Evolutionary conservation across 208 protist species (phyloP).

Genomic region (Phytomonas francai): DNA sequence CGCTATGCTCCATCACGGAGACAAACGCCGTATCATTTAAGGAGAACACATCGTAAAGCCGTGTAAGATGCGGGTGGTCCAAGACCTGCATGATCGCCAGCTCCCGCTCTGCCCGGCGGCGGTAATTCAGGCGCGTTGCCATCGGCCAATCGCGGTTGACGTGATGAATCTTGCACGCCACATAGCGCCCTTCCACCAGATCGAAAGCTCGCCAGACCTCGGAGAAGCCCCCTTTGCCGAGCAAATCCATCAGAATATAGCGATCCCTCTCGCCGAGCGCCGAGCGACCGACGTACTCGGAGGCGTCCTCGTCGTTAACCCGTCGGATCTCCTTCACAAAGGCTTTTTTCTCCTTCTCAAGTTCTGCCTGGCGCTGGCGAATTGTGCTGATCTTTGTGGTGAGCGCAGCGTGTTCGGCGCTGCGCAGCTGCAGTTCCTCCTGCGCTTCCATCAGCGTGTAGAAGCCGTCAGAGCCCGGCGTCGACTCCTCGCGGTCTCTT

Average conservation of each 20-base stretch:
- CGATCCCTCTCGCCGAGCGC: slow-evolving; percentile 44
- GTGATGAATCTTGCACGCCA: slow-evolving; percentile 96
- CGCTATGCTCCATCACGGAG: slow-evolving; percentile 93
- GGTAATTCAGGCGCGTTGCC: slow-evolving; percentile 86
- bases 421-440: slow-evolving; percentile 41
- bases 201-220: slow-evolving; percentile 95
- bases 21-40: slow-evolving; percentile 73
- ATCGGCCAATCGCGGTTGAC: slow-evolving; percentile 82
- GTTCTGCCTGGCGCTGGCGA: slow-evolving; percentile 28
- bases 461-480: slow-evolving; percentile 21
- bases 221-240: slow-evolving; percentile 93
- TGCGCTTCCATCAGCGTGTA: slow-evolving; percentile 44
- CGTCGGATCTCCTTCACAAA: slow-evolving; percentile 79
- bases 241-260: slow-evolving; percentile 87
- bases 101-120: slow-evolving; percentile 89
- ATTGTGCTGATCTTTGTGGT: slow-evolving; percentile 27
- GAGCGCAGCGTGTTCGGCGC: slow-evolving; percentile 40
- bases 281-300: slow-evolving; percentile 36
- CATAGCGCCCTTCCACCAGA: slow-evolving; percentile 61
- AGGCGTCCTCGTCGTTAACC: slow-evolving; percentile 71
- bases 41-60: slow-evolving; percentile 86
- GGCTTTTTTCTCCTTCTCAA: slow-evolving; percentile 67
- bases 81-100: slow-evolving; percentile 89
- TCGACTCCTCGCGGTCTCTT: slow-evolving; percentile 41
- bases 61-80: slow-evolving; percentile 77